A percentile compares a stretch with the other conserved stretches of the same genome.
These are phyloP conservation scores for Poterioochromonas sp. DNA, from an alignment of 352 stramenopile species.

Conservation along the genomic window DNA sequence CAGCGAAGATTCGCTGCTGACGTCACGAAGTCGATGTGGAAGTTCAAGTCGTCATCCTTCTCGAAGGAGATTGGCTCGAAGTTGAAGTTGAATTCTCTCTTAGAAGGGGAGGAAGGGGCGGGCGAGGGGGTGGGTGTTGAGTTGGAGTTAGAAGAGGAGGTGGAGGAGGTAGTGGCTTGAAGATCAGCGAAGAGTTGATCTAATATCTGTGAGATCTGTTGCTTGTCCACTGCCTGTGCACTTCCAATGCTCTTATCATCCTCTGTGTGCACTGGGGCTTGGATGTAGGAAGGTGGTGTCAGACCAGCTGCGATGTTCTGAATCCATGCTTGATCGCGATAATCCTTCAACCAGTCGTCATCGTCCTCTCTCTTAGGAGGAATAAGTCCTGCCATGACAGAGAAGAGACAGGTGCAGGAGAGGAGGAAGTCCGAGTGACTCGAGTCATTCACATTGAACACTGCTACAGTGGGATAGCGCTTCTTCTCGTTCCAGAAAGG, in stretches of 20 bases:
- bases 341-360: constrained; percentile 20
- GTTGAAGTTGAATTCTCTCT: background rate
- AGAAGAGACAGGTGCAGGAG: constrained; percentile 71
- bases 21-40: constrained; percentile 92
- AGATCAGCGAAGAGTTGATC: constrained; percentile 35
- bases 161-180: background rate
- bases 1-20: constrained; percentile 77
- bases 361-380: constrained; percentile 29
- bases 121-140: background rate
- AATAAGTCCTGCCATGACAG: constrained; percentile 45
- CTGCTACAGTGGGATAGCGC: constrained; percentile 68
- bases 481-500: constrained; percentile 97
- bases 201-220: background rate
- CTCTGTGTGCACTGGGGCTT: background rate
- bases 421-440: constrained; percentile 77
- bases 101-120: background rate
- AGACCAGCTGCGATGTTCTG: constrained; percentile 7
- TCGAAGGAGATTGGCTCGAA: constrained; percentile 75
- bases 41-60: constrained; percentile 90
- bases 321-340: constrained; percentile 38
- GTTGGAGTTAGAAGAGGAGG: background rate
- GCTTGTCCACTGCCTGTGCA: background rate
- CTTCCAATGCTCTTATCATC: background rate
- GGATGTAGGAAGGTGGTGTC: background rate
- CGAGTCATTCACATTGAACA: constrained; percentile 64